Conservation (phyloP, 805 yeast genomes). For the Nakazawaea ishiwadae region DNA sequence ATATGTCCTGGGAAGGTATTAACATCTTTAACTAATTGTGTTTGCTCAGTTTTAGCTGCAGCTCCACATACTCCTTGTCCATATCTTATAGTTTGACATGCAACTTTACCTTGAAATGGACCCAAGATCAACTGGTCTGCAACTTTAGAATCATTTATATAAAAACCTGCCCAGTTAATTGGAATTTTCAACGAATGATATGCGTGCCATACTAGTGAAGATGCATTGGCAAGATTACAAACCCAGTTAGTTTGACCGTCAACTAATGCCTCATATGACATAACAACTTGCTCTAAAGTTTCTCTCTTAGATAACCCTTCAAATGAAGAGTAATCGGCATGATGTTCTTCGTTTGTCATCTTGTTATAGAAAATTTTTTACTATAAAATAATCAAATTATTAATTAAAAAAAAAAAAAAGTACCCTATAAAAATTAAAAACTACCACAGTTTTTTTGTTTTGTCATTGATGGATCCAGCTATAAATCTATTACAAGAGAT, state of each 20-base stretch:
- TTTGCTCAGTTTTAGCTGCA: conserved; percentile 54
- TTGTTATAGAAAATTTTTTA: no score
- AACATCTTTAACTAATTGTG: conserved; percentile 80
- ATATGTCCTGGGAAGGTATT: conserved; percentile 84
- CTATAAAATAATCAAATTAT: neutral
- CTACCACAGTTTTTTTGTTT: neutral
- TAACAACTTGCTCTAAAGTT: conserved; percentile 50
- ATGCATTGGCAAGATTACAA: conserved; percentile 79
- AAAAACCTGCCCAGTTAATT: conserved; percentile 95
- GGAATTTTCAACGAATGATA: conserved; percentile 52
- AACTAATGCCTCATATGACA: conserved; percentile 61
- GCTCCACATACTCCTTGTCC: conserved; percentile 93
- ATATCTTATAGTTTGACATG: conserved; percentile 75
- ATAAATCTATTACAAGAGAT: conserved; percentile 7
- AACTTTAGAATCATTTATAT: conserved; percentile 43
- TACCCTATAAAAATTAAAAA: no score
- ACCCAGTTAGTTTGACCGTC: conserved; percentile 77
- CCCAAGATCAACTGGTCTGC: conserved; percentile 60
- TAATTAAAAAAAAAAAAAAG: no score
- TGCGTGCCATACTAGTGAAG: conserved; percentile 86
- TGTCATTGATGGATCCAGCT: conserved; percentile 9
- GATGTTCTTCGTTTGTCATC: conserved; percentile 33
- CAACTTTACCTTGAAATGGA: conserved; percentile 96
- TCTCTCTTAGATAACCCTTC: conserved; percentile 38
- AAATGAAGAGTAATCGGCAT: conserved; percentile 73